Conservation (phyloP, 1,284 basidiomycete genomes). For the Rhodotorula sp. region DNA sequence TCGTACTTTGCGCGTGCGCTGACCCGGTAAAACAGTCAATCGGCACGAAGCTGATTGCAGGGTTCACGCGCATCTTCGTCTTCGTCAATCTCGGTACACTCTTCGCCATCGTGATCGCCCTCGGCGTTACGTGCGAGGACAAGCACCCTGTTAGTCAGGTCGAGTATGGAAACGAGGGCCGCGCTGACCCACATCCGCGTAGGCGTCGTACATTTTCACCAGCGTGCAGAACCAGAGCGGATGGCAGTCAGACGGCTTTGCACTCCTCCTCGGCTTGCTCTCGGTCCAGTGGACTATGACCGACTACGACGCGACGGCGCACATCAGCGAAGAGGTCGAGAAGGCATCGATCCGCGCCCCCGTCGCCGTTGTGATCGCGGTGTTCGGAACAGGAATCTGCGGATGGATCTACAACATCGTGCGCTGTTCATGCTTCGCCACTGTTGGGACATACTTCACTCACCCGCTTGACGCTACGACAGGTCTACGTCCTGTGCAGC, state of each 20-base stretch:
- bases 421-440: constrained; percentile 57
- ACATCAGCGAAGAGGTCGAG: constrained; percentile 88
- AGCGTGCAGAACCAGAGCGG: constrained; percentile 68
- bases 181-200: no score
- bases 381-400: constrained; percentile 77
- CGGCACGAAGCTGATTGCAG: constrained; percentile 74
- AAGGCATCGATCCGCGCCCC: constrained; percentile 76
- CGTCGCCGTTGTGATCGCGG: constrained; percentile 79
- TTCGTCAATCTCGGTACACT: constrained; percentile 75
- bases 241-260: constrained; percentile 74
- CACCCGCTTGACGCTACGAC: constrained; percentile 12
- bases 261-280: constrained; percentile 81
- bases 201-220: constrained; percentile 72
- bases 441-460: not conserved
- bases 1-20: no score
- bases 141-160: constrained; percentile 62
- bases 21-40: constrained; percentile 61
- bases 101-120: constrained; percentile 70
- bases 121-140: constrained; percentile 76
- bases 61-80: constrained; percentile 74
- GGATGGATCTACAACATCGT: constrained; percentile 60
- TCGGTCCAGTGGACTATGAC: constrained; percentile 87
- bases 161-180: no score
- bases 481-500: constrained; percentile 29
- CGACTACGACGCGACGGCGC: constrained; percentile 62